phyloP scores from a whole-genome alignment of 192 early-diverging fungal species.

The Coemansia sp. region DNA sequence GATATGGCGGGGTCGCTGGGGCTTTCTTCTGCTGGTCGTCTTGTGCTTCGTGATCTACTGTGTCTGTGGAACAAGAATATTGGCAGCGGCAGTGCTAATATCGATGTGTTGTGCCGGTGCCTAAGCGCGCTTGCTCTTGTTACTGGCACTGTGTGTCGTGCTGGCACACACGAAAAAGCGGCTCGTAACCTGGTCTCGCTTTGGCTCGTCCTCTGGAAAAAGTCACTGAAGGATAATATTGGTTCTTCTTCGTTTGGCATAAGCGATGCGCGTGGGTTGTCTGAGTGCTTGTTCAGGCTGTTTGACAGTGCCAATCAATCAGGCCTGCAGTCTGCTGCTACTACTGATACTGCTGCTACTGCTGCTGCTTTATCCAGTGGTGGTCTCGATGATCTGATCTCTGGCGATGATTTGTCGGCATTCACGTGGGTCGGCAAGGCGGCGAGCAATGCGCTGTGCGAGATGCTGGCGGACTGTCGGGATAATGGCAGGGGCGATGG shows the following conservation, averaged over 20 bases:
- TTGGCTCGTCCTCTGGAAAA: constrained; percentile 36
- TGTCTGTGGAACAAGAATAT: constrained; percentile 2
- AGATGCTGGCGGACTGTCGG: not conserved
- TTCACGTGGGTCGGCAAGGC: not conserved
- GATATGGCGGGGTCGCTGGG: constrained; percentile 1
- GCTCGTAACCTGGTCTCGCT: constrained; percentile 10
- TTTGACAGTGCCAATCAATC: not conserved
- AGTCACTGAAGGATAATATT: constrained; percentile 8
- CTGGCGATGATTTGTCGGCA: not conserved
- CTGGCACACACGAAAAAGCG: not conserved
- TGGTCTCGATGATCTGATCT: not conserved
- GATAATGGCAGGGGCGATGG: not conserved
- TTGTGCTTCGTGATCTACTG: constrained; percentile 19
- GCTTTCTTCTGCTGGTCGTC: constrained; percentile 6
- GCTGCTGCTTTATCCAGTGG: no score
- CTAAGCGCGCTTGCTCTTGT: constrained; percentile 8
- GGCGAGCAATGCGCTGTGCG: constrained; percentile 5
- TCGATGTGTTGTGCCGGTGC: not conserved
- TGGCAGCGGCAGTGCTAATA: not conserved
- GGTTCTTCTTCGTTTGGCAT: not conserved
- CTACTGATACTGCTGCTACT: not conserved
- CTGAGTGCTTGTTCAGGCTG: constrained; percentile 1
- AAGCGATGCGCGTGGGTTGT: not conserved
- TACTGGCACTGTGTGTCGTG: not conserved
- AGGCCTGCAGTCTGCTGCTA: not conserved